phyloP scores from a whole-genome alignment of 495 filamentous ascomycete genomes.

The Penicillium coffeae region DNA sequence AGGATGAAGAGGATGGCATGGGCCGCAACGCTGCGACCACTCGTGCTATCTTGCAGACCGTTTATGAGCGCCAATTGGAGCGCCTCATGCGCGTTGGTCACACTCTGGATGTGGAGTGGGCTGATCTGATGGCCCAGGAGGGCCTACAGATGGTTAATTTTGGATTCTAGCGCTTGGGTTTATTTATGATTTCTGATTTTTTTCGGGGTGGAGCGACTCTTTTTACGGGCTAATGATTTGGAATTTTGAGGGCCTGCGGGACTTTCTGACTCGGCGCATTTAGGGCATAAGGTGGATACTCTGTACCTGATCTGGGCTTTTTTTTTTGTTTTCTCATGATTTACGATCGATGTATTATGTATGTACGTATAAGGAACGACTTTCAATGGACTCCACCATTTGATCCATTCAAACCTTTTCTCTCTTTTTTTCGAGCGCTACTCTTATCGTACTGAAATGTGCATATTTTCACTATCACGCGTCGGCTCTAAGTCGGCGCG shows the following conservation, averaged over 20 bases:
- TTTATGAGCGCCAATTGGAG: slow-evolving; percentile 48
- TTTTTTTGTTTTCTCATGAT: slow-evolving; percentile 10
- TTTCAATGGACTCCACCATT: neutral
- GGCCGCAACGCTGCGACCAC: slow-evolving; percentile 47
- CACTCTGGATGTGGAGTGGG: slow-evolving; percentile 43
- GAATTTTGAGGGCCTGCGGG: slow-evolving; percentile 1
- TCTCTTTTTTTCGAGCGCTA: too few species aligned
- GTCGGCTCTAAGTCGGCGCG: neutral
- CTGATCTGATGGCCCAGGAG: slow-evolving; percentile 39
- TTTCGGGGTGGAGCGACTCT: neutral
- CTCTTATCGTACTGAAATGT: neutral
- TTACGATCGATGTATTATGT: slow-evolving; percentile 7
- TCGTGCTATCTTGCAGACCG: slow-evolving; percentile 43
- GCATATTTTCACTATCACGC: neutral
- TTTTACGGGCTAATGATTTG: neutral
- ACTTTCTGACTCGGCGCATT: neutral
- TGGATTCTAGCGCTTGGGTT: slow-evolving; percentile 5
- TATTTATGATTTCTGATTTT: neutral
- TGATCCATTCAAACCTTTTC: neutral
- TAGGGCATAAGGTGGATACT: slow-evolving; percentile 1
- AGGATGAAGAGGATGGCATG: slow-evolving; percentile 43
- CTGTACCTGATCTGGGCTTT: neutral
- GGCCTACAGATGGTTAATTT: slow-evolving; percentile 45
- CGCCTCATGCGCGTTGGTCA: slow-evolving; percentile 32
- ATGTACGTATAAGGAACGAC: neutral